phyloP scores from a whole-genome alignment of 2,329 filamentous ascomycete genomes.

The Westerdykella aurantiaca region DNA sequence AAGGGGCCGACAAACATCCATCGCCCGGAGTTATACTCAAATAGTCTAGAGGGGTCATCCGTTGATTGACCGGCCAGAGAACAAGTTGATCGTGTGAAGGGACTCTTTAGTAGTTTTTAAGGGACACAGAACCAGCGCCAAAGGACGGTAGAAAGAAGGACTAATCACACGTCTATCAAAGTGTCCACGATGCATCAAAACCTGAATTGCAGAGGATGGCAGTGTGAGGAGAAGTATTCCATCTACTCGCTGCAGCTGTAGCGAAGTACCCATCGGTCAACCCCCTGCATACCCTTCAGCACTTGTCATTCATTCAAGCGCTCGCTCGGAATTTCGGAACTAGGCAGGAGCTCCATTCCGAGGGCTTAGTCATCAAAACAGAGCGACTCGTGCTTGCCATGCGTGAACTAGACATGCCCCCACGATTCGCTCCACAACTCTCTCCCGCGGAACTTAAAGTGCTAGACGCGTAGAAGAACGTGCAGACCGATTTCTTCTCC shows the following conservation, averaged over 20 bases:
- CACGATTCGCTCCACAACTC: background rate
- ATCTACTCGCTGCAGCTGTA: background rate
- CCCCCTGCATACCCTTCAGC: too few relatives aligned
- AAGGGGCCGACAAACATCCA: constrained; percentile 15
- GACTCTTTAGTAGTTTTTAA: constrained; percentile 4
- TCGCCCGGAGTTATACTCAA: constrained; percentile 20
- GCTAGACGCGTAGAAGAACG: background rate
- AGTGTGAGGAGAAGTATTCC: background rate
- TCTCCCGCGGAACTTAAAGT: background rate
- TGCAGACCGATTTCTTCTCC: background rate
- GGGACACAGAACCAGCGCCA: background rate
- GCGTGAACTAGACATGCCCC: background rate
- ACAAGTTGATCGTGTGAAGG: constrained; percentile 5
- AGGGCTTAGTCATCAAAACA: background rate
- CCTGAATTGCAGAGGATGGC: background rate
- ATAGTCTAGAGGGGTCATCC: constrained; percentile 10
- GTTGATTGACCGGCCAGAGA: constrained; percentile 4
- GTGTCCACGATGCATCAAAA: background rate
- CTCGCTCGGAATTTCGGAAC: too few relatives aligned
- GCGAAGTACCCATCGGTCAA: background rate
- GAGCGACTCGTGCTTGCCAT: background rate
- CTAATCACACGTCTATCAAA: too few relatives aligned
- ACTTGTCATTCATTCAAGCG: too few relatives aligned
- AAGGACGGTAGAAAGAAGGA: background rate
- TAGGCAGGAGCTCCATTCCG: background rate